Evolutionary conservation across 1,284 basidiomycete genomes (phyloP), one percentile per base, ranked within the genome.

Genomic region (Stygiomarasmius scandens): DNA sequence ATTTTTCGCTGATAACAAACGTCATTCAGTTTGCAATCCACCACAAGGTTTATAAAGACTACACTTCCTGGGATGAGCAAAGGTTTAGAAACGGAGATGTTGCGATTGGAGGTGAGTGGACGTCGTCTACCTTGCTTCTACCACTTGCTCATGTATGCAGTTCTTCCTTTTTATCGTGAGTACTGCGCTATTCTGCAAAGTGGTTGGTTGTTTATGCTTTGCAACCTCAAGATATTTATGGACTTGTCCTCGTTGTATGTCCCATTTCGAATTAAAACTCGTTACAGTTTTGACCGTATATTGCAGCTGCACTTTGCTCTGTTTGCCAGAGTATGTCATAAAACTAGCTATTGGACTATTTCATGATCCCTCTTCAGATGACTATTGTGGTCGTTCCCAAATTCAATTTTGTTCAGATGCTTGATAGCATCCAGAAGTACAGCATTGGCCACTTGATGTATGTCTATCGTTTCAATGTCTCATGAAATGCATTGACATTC

Each of bases 331-430:
- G 86, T 88, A 67, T 59, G 75, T 63, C 41, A 38, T 23, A 25
- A 10, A 38, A 46, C 11, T 44, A 27, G 16, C 8, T n/a, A 10
- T 20, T 22, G 12, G 6, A 14, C 8, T 2, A 22, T 29, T 44
- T 24, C n/a, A 25, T 2, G 20, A 85, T 25, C 41, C 27, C 46
- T 32, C 1, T 54, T 47, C 52, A 87, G 86, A 74, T 85, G 49
- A 75, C 82, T 0, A 59, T 89, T 14, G 86, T 93, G 2, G 79
- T 92, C 9, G 71, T 86, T 3, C 82, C 85, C 19, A 88, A 81
- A 67, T 93, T 91, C 67, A 82, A 81, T 55, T 82, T 90, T 54
- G 68, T 74, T 24, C 74, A 75, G 20, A 85, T 89, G 69, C 77
- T 90, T 56, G 74, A 82, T 46, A 86, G 83, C 61, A 83, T 92